Base-by-base conservation (phyloP, 75 land plant species). In the Cunninghamia lanceolata region DNA sequence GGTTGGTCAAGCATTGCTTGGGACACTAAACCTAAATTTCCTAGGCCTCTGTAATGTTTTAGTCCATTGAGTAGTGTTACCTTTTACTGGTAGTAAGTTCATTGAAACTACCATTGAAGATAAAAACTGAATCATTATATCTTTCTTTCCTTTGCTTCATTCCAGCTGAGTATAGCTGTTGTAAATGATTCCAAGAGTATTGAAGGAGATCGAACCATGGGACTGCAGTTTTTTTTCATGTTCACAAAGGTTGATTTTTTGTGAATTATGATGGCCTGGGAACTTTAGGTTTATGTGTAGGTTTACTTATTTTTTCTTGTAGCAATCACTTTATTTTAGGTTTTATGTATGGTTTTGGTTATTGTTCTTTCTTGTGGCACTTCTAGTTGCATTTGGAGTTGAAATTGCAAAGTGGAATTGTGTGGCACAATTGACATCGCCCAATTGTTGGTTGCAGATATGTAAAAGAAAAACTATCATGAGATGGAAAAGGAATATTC, bases 331-430 rank as follows among this genome's bases (percentile, higher is more conserved):
- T 82, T 17, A 36, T 35, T 28, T 43, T 87, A 78, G 32, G 21
- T n/a, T 43, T 84, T 35, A 36, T 86, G n/a, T 63, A n/a, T 2
- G n/a, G 68, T 63, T n/a, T n/a, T n/a, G n/a, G 1, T 59, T 19
- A 3, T 86, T 78, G 15, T 84, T 86, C 16, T 53, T 56, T 35
- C 34, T 13, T 59, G 32, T 85, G 35, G 74, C 94, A 98, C 89
- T 98, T 75, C 99, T 98, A 17, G 99, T 98, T 70, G 99, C 99
- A 50, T 98, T 96, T 89, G 99, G 99, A 40, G 76, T 92, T 80
- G 99, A 98, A 40, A 93, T 94, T 82, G 99, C 99, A 25, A 98
- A 98, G 88, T 98, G 99, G 96, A 98, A 96, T 52, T 98, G 99
- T 86, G 98, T 94, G 99, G 98, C 39, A 93, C 99, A 17, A 98